phyloP scores from a whole-genome alignment of 2,329 filamentous ascomycete species.

The Aspergillus pseudoglaucus region DNA sequence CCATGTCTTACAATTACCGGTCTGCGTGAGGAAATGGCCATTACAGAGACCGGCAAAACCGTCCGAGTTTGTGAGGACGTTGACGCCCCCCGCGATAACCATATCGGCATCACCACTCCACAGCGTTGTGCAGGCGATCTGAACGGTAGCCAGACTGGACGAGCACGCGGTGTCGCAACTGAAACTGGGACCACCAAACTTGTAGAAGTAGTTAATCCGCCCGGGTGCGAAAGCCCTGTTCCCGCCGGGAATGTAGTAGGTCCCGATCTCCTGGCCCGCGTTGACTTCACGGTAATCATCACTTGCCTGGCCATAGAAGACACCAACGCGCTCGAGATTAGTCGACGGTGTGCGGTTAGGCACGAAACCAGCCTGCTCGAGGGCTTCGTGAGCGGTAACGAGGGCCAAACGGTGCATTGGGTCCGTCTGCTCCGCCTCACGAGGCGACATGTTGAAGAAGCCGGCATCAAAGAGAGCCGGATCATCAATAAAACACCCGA shows the following conservation, averaged over 20 bases:
- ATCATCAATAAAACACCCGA: slow-evolving; percentile 33
- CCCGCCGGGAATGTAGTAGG: slow-evolving; percentile 58
- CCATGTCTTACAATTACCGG: slow-evolving; percentile 45
- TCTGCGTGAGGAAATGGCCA: slow-evolving; percentile 24
- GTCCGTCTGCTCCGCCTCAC: slow-evolving; percentile 64
- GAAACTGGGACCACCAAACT: slow-evolving; percentile 64
- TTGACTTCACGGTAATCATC: slow-evolving; percentile 62
- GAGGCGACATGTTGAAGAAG: slow-evolving; percentile 53
- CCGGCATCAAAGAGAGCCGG: slow-evolving; percentile 33
- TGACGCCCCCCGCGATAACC: slow-evolving; percentile 70
- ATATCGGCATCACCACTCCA: slow-evolving; percentile 72
- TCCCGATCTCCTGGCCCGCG: slow-evolving; percentile 61
- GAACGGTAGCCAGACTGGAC: slow-evolving; percentile 54
- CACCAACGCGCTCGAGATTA: slow-evolving; percentile 56
- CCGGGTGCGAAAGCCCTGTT: slow-evolving; percentile 54
- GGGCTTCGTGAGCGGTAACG: slow-evolving; percentile 69
- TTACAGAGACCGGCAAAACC: slow-evolving; percentile 67
- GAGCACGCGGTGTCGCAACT: slow-evolving; percentile 71
- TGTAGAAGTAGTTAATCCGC: slow-evolving; percentile 69
- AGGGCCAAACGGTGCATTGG: slow-evolving; percentile 71
- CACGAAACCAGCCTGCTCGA: slow-evolving; percentile 72
- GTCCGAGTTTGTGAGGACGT: slow-evolving; percentile 66
- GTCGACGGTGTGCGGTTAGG: slow-evolving; percentile 62
- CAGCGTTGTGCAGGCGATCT: slow-evolving; percentile 64
- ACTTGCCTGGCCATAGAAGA: slow-evolving; percentile 65